Base-by-base conservation (phyloP, 441 rosid genomes). In the Erodium chrysanthum region DNA sequence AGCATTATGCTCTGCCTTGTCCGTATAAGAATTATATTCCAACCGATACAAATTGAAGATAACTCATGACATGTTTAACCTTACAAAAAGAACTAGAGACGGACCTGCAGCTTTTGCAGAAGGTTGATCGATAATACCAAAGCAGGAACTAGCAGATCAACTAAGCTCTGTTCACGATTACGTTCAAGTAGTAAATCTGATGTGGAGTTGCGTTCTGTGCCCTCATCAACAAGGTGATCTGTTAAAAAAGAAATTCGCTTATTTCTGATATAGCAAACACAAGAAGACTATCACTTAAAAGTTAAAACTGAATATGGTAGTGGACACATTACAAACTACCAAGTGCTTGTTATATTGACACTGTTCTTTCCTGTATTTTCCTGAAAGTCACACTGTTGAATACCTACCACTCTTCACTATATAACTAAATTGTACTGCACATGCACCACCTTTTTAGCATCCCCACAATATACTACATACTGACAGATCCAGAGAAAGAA, bases 151-250 rank as follows among this genome's bases (percentile, higher is more conserved):
- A 89, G 79, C 68, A 94, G 85, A 80, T 91, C 94, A 79, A 88
- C 96, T 73, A 94, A 79, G 82, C 92, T 83, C 81, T 89, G 96
- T 81, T 94, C 99, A 68, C 96, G 96, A 66, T 89, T 91, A 70
- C 97, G 96, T 78, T 94, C 99, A 79, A 85, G 75, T 44, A 94
- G 81, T 69, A 94, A 84, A 84, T 94, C 99, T 80, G 96, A 91
- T 65, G 96, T 88, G 73, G 97, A 89, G 82, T 91, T 91, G 82
- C 94, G 80, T 80, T 92, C 97, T 68, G 89, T 86, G 73, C 96
- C 99, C 75, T 91, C 99, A 71, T 94, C 99, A 68, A 94, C 88
- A 71, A 94, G 97, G 84, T 94, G 90, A 86, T 89, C 99, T 94
- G 88, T 71, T 42, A 84, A 74, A 65, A 75, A 66, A 56, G 8